Conservation (phyloP, 1,139 yeast species). For the Sugiyamaella xylanicola region DNA sequence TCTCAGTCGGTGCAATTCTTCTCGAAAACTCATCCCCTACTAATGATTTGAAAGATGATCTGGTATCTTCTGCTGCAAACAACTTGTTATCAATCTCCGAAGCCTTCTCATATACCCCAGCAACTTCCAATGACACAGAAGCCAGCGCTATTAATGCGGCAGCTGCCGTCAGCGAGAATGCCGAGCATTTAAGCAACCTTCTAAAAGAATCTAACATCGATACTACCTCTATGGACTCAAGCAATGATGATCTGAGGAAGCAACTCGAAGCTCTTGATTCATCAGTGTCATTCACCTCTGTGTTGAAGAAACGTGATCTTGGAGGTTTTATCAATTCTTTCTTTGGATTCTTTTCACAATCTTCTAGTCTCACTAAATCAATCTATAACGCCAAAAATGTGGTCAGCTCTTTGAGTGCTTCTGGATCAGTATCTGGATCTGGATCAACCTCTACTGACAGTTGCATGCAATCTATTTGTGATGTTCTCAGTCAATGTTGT, state of each 20-base stretch:
- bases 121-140: not conserved
- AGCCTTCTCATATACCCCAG: not conserved
- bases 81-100: slow-evolving; percentile 2
- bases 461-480: not conserved
- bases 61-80: not conserved
- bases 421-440: not conserved
- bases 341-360: slow-evolving; percentile 7
- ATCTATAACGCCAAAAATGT: slow-evolving; percentile 3
- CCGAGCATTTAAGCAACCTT: not conserved
- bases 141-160: slow-evolving; percentile 9
- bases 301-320: slow-evolving; percentile 3
- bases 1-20: slow-evolving; percentile 1
- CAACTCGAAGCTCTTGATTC: slow-evolving; percentile 4
- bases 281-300: not conserved
- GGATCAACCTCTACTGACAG: not conserved
- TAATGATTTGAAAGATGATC: not conserved
- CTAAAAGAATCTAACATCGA: slow-evolving; percentile 2
- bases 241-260: not conserved
- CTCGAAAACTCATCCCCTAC: not conserved
- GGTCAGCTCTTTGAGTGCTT: not conserved
- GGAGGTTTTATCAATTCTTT: not conserved
- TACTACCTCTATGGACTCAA: not conserved
- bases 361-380: slow-evolving; percentile 6
- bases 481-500: slow-evolving; percentile 1
- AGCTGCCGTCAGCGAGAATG: slow-evolving; percentile 12